These are phyloP conservation scores for Barnettozyma botsteinii DNA, from an alignment of 805 yeast genomes.

Conservation along the genomic window DNA sequence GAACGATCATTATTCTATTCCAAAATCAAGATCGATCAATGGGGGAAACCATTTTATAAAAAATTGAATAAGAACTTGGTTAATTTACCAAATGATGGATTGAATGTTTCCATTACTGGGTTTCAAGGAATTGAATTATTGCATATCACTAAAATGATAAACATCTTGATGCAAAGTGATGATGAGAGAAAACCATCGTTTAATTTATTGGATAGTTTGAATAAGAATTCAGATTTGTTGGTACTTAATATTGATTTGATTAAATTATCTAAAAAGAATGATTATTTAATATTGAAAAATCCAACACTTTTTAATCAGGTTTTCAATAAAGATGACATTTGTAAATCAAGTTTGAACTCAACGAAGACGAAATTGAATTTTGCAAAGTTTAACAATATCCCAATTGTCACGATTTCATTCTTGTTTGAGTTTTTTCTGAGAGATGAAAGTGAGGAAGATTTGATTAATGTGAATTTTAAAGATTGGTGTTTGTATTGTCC, in stretches of 20 bases:
- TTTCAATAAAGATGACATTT: slow-evolving; percentile 17
- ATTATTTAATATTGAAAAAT: slow-evolving; percentile 27
- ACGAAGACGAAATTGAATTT: slow-evolving; percentile 52
- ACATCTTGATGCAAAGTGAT: slow-evolving; percentile 44
- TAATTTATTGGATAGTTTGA: slow-evolving; percentile 40
- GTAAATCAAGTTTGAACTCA: slow-evolving; percentile 30
- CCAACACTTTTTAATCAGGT: slow-evolving; percentile 19
- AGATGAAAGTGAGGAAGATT: not conserved
- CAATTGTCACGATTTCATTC: slow-evolving; percentile 51
- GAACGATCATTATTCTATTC: slow-evolving; percentile 66
- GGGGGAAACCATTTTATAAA: slow-evolving; percentile 50
- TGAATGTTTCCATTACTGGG: slow-evolving; percentile 52
- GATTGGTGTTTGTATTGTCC: slow-evolving; percentile 57
- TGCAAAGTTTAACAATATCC: slow-evolving; percentile 51
- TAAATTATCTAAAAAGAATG: slow-evolving; percentile 2
- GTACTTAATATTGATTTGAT: slow-evolving; percentile 33
- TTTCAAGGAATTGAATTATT: slow-evolving; percentile 71
- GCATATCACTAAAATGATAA: slow-evolving; percentile 61
- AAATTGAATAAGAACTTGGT: slow-evolving; percentile 16
- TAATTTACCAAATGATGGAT: slow-evolving; percentile 6
- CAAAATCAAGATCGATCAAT: slow-evolving; percentile 43
- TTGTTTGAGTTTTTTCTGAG: slow-evolving; percentile 46
- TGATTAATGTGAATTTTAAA: slow-evolving; percentile 34
- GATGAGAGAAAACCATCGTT: slow-evolving; percentile 20
- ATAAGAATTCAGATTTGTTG: slow-evolving; percentile 46